Evolutionary conservation across 352 stramenopile genomes (phyloP), one percentile per base, ranked within the genome.

Genomic region (Globisporangium perplexum): DNA sequence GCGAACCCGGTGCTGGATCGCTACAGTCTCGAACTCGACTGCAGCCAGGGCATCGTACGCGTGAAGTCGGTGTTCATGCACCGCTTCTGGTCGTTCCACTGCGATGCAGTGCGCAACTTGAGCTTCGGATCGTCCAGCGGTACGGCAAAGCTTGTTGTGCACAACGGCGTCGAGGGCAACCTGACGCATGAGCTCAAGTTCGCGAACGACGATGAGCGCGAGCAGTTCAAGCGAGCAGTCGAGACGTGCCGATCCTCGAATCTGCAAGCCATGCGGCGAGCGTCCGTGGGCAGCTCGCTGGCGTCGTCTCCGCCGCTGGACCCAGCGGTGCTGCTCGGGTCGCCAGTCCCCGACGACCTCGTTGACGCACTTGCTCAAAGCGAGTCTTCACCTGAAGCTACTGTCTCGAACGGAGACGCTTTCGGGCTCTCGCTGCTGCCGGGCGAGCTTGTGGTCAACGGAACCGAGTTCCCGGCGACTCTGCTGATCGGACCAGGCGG

Each of bases 21-120:
- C 4, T 94, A 89, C 57, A 90, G 79, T 10, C 60, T 94, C 20
- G 79, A 90, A 53, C 70, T 94, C 12, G 77, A 90, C 60, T 84
- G 77, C 39, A 63, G 68, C 22, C 77, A 89, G 57, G 74, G 74
- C 26, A 70, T 91, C 17, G 77, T 92, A 30, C 77, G 72, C 44
- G 75, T 83, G 11, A 91, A 90, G 54, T 91, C 78, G 4, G 80
- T 94, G 7, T 90, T 91, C 49, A 88, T 88, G 77, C 79, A 90
- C 57, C 77, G 78, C 11, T 86, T 79, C 47, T 91, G 78, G 73
- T 83, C 74, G 28, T 92, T 92, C 52, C 81, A 80, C 33, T 90
- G 80, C 53, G 76, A 89, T 33, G 71, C 70, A 0, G 74, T 94
- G 3, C 66, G 80, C 55, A 69, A 71, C 10, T 66, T 83, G 28